Evolutionary conservation across 345 rosid species (phyloP).

Genomic region (Excoecaria cochinchinensis): DNA sequence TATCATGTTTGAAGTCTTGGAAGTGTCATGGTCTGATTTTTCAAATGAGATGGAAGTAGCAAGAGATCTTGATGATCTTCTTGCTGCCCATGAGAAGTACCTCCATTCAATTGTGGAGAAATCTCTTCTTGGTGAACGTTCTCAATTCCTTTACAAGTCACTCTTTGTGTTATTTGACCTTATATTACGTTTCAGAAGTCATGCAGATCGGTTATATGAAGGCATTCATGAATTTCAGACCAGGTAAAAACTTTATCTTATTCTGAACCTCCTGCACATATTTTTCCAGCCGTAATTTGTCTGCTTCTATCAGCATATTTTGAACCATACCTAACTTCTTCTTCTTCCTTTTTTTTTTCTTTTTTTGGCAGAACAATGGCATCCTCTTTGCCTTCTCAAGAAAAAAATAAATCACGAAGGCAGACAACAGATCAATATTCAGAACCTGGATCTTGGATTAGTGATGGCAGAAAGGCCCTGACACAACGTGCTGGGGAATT

Average conservation of each 20-base stretch:
- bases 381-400: constrained; percentile 51
- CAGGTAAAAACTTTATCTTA: constrained; percentile 46
- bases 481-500: constrained; percentile 90
- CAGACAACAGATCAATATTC: constrained; percentile 37
- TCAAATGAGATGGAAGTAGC: constrained; percentile 87
- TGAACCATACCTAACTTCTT: neutral
- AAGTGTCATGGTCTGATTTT: constrained; percentile 94
- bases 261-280: neutral
- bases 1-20: constrained; percentile 98
- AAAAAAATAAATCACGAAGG: constrained; percentile 40
- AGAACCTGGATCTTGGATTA: constrained; percentile 64
- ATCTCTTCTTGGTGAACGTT: constrained; percentile 90
- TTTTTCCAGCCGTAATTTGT: neutral
- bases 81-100: constrained; percentile 91
- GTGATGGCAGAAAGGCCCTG: constrained; percentile 81
- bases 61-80: constrained; percentile 94
- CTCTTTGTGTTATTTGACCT: constrained; percentile 89
- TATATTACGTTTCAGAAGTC: constrained; percentile 77
- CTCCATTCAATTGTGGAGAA: constrained; percentile 82
- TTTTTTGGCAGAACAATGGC: constrained; percentile 47
- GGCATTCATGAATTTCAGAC: constrained; percentile 85
- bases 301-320: neutral
- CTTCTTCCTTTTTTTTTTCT: too few species aligned
- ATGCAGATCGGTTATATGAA: constrained; percentile 84
- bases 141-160: constrained; percentile 70